Base-by-base conservation (phyloP, 2,329 filamentous ascomycete genomes). In the Pestalotiopsis fici region DNA sequence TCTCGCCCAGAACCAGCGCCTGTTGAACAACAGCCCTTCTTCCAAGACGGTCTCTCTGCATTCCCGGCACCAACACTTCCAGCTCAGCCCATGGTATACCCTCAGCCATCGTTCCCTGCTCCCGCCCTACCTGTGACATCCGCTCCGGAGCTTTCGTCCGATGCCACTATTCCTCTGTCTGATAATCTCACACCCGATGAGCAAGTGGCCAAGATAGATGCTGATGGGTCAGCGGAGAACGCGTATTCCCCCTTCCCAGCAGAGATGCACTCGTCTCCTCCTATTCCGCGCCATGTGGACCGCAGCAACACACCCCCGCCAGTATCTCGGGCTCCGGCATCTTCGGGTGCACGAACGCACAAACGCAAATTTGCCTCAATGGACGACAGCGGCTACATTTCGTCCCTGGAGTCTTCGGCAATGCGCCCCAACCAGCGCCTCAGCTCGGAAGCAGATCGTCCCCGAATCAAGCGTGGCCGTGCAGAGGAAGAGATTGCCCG, bases 401-500 rank as follows among this genome's bases (percentile, higher is more conserved):
- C 96, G 1, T 98, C 95, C 0, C 86, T 98, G 21, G 95, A 98
- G 73, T 98, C 96, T 2, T 98, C 96, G 0, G 94, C 87, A 15
- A 87, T 93, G 77, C 89, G 95, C 68, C 90, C 92, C 60, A 89
- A 90, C 70, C 87, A 88, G 71, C 84, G 88, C 68, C 85, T 94
- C 56, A 93, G 91, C 3, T 95, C 93, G 0, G 94, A 97, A 74
- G 87, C 90, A 64, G 92, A 94, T 72, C 90, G 91, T n/a, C 91
- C 91, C 62, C 88, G 89, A 66, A 91, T 94, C 74, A 97, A 95
- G 83, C 91, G 93, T 68, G 95, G 95, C 35, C 92, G 95, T 69
- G 96, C 96, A 18, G 96, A 98, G 79, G 95, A 97, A 74, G 96
- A 98, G 79, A 98, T 99, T 83, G 93, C 93, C 59, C 93, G 95